Evolutionary conservation across 2,329 filamentous ascomycete species (phyloP), one percentile per base, ranked within the genome.

Genomic region (Alternaria brassicae): DNA sequence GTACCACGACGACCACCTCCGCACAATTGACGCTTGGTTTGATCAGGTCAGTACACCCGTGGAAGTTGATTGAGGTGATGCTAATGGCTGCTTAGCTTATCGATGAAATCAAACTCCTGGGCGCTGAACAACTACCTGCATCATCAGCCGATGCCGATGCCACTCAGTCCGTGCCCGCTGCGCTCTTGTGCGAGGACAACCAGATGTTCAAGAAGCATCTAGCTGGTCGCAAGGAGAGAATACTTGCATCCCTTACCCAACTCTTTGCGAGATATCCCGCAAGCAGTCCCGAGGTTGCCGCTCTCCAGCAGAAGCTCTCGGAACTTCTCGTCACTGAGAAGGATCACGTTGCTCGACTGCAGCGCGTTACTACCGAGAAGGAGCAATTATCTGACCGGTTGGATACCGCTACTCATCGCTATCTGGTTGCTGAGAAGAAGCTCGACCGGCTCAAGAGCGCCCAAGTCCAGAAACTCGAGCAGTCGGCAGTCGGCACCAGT

Each of bases 381-480:
- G 90, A 96, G 53, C 88, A 91, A 68, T 83, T 97, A 3, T 92
- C 92, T 45, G 91, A 95, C 71, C 90, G 94, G 62, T 83, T 98
- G 19, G 94, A 98, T 74, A 89, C 88, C 32, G 95, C 94, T 15
- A 96, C 93, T 5, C 83, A 96, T 59, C 88, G 95, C 65, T 98
- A 96, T 73, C 92, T 98, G 82, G 91, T 96, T 68, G 95, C 95
- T 0, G 95, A 99, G 77, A 96, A 96, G 81, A 95, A 93, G 76
- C 83, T 98, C 52, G 95, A 99, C 76, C 88, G 95, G 41, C 87
- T 90, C 23, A 94, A 92, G 78, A 99, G 95, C 74, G 82, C 88
- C 15, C 93, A 96, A 57, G 93, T 97, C 1, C 91, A 93, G 62
- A 97, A 96, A 76, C 80, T 99, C 60, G 95, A 98, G 76, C 91